Base-by-base conservation (phyloP, 495 filamentous ascomycete species). In the Chaetomium tenue region DNA sequence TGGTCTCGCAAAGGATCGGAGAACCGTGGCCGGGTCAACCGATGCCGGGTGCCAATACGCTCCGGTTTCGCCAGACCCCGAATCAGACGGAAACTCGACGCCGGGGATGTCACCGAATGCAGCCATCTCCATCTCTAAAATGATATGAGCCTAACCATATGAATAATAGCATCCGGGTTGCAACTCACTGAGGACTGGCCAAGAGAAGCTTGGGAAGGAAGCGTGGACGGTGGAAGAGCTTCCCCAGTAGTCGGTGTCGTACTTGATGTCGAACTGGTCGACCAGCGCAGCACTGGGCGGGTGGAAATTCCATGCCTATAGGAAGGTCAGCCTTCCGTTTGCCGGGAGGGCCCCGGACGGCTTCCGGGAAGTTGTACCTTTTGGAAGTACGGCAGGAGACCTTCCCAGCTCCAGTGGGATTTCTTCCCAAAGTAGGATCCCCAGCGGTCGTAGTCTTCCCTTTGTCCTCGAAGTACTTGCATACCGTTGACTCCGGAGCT, bases 401-500 rank as follows among this genome's bases (percentile, higher is more conserved):
- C 75, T 25, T 76, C 62, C 79, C 80, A 83, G 42, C 70, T 76
- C 78, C 77, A 82, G 6, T 68, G 58, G 2, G 73, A 71, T 11
- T 64, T 63, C 8, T 65, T 66, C 11, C 71, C 65, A 58, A 76
- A 76, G 53, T 79, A 76, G 15, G 64, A 65, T 6, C 71, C 77
- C 79, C 79, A 83, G 46, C 72, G 70, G 61, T 82, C 74, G 52
- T 81, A 81, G 57, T 81, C 79, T 44, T 76, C 74, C 7, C 69
- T 67, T 1, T 76, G 72, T 9, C 77, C 79, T 18, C 79, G 72
- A 15, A 77, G 65, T 5, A 77, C 75, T 66, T 76, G 73, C 76
- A 81, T 79, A 16, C 73, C 77, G 37, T 83, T 83, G 47, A 81
- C 70, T n/a, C 74, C 77, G 0, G 81, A 82, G 61, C 77, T 79